These are phyloP conservation scores for Arthrobotrys megalospora DNA, from an alignment of 2,329 filamentous ascomycete genomes.

Conservation along the genomic window DNA sequence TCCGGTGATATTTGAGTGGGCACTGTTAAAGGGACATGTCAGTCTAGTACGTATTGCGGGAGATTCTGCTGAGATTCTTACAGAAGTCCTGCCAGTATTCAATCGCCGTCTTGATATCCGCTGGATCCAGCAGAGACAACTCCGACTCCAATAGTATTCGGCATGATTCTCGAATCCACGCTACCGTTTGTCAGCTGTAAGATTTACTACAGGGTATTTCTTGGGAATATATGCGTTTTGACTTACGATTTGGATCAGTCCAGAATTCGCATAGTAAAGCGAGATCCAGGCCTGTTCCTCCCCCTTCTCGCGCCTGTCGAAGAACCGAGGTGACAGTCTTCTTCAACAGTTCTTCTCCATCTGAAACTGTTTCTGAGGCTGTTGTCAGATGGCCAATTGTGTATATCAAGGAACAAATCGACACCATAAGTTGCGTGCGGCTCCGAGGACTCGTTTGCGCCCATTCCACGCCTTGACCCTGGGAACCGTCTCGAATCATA, in stretches of 20 bases:
- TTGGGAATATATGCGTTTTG: background rate
- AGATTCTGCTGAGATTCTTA: conserved; percentile 39
- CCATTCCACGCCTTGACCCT: conserved; percentile 29
- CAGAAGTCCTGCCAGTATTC: conserved; percentile 62
- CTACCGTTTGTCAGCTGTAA: conserved; percentile 48
- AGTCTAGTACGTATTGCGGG: background rate
- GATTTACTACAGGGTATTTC: conserved; percentile 19
- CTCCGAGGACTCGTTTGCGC: conserved; percentile 39
- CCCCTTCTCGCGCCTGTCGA: conserved; percentile 2
- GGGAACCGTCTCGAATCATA: conserved; percentile 21
- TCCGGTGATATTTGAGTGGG: conserved; percentile 63
- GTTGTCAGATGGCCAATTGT: conserved; percentile 49
- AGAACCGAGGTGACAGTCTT: conserved; percentile 37
- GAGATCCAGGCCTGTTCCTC: conserved; percentile 42
- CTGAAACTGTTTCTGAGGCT: conserved; percentile 41
- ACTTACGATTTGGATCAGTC: conserved; percentile 53
- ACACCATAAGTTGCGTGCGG: conserved; percentile 47
- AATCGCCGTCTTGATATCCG: conserved; percentile 47
- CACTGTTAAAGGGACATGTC: conserved; percentile 39
- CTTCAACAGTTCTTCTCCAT: conserved; percentile 49
- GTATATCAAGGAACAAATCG: conserved; percentile 50
- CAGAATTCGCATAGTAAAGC: conserved; percentile 48
- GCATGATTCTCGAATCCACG: conserved; percentile 58
- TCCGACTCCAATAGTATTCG: conserved; percentile 46
- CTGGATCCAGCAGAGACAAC: conserved; percentile 35